Evolutionary conservation across 2,329 filamentous ascomycete species (phyloP), one percentile per base, ranked within the genome.

Genomic region (Pseudogymnoascus sp.): DNA sequence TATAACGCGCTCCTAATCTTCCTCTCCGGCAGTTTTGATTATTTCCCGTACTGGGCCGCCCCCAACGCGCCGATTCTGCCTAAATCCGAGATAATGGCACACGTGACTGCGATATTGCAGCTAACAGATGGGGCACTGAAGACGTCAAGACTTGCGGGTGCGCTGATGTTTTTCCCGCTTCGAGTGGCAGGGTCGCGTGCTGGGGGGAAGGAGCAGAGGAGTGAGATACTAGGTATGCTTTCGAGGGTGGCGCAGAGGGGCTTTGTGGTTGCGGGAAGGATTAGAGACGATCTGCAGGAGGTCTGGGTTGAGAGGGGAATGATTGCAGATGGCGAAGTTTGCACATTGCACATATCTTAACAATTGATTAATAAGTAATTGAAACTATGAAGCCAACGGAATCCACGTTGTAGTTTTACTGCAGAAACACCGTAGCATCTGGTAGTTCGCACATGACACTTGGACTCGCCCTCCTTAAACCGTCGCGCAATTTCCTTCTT

Each of bases 1-100:
- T 69, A 67, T 56, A 64, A 67, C 35, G 66, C 67, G 6, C 67
- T 64, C 11, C 63, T 64, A 1, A 69, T 70, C 8, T 70, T 61
- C 40, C 66, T 70, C n/a, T 69, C 67, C 7, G 68, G 69, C 0
- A 63, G 66, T 8, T 70, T 68, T 19, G 66, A 69, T 21, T 70
- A 69, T 40, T 62, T 50, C 6, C 21, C 53, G 2, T 62, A 68
- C n/a, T 68, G 65, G 53, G 50, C 65, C 16, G 7, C 16, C 6
- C 40, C 64, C 0, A 13, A 61, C 4, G 44, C 62, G 29, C 64
- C 67, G 8, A 61, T 16, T 21, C 37, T 69, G 1, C 21, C 60
- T 6, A 11, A 19, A 6, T 4, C 7, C 2, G 21, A 29, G 10
- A 64, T 68, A 13, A 64, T 66, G 31, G 24, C 44, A 7, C 66